Conservation (phyloP, 73 alveolate species). For the Tetrahymena elliotti region DNA sequence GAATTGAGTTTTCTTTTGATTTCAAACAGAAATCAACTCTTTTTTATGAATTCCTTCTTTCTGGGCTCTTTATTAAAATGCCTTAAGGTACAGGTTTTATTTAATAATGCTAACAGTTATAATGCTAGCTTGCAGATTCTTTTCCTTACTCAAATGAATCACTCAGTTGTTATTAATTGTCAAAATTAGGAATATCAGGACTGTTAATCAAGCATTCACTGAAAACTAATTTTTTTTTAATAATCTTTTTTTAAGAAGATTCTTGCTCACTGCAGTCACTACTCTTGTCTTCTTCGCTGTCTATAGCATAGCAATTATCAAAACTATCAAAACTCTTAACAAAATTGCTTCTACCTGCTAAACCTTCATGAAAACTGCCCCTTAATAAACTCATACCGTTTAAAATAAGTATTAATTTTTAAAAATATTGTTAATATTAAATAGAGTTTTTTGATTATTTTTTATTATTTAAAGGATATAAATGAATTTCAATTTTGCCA, state of each 20-base stretch:
- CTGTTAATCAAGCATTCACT: neutral
- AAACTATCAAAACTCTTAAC: neutral
- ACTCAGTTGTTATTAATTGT: neutral
- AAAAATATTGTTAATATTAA: neutral
- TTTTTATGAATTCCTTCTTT: neutral
- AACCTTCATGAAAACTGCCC: neutral
- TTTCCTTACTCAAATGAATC: neutral
- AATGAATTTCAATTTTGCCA: neutral
- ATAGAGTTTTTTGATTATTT: neutral
- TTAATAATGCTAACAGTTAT: neutral
- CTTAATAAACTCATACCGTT: neutral
- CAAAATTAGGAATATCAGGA: neutral
- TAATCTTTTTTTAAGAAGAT: neutral
- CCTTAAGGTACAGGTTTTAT: neutral
- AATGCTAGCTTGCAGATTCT: neutral
- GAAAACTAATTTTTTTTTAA: neutral
- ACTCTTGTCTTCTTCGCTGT: neutral
- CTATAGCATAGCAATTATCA: neutral
- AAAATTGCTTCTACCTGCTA: neutral
- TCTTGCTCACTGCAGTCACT: neutral
- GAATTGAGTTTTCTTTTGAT: neutral
- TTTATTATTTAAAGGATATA: too few species aligned
- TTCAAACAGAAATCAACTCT: neutral
- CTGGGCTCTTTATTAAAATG: neutral
- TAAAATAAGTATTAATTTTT: neutral